Evolutionary conservation across 169 alveolate species (phyloP).

Genomic region (Haemoproteus tartakovskyi): DNA sequence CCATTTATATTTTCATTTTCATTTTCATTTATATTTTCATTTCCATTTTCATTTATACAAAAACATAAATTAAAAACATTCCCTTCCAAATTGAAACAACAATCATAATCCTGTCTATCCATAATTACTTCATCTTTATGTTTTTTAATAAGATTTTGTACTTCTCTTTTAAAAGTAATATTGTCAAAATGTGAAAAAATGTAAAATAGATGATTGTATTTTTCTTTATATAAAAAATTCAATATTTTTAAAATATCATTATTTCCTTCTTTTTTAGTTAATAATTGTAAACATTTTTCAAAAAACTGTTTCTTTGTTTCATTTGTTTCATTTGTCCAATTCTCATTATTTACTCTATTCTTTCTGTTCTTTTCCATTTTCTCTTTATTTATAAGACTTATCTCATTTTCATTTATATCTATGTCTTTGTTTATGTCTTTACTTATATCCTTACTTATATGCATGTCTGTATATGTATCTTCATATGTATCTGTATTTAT

Average conservation of each 20-base stretch:
- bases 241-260: slow-evolving; percentile 7
- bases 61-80: slow-evolving; percentile 30
- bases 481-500: too few species aligned
- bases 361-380: too few species aligned
- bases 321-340: too few species aligned
- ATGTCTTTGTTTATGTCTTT: too few species aligned
- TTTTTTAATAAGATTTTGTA: slow-evolving; percentile 14
- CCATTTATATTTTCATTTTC: too few species aligned
- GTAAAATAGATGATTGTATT: slow-evolving; percentile 8
- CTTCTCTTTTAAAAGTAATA: slow-evolving; percentile 1
- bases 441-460: too few species aligned
- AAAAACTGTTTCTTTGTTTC: too few species aligned
- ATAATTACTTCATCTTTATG: slow-evolving; percentile 19
- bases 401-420: too few species aligned
- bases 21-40: slow-evolving; percentile 15
- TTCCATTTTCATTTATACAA: slow-evolving; percentile 19
- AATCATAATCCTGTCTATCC: slow-evolving; percentile 13
- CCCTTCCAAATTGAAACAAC: slow-evolving; percentile 14
- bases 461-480: too few species aligned
- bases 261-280: slow-evolving; percentile 1
- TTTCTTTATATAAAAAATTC: slow-evolving; percentile 18
- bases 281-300: too few species aligned
- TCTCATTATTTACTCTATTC: too few species aligned
- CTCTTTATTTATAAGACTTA: too few species aligned
- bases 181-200: slow-evolving; percentile 2